These are phyloP conservation scores for Balakata baccata DNA, from an alignment of 345 rosid genomes.

Conservation along the genomic window DNA sequence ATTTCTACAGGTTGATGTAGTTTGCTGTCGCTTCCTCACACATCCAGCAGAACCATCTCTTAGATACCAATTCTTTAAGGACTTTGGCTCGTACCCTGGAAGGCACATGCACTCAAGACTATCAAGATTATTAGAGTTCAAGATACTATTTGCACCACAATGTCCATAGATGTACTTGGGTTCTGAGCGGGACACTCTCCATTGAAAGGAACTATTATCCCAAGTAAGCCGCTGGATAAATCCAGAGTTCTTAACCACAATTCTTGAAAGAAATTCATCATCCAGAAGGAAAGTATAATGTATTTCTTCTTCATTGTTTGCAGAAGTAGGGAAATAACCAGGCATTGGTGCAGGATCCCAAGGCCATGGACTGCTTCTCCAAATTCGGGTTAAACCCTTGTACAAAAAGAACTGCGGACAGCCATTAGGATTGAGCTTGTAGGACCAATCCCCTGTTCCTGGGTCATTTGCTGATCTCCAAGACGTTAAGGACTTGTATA, in stretches of 20 bases:
- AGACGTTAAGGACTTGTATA: neutral
- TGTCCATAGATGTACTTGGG: constrained; percentile 39
- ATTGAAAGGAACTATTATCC: constrained; percentile 19
- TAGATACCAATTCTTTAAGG: constrained; percentile 42
- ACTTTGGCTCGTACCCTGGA: constrained; percentile 64
- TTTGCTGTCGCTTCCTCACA: constrained; percentile 26
- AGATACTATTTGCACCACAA: constrained; percentile 33
- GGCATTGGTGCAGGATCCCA: constrained; percentile 6
- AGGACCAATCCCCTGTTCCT: constrained; percentile 1
- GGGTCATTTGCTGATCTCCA: constrained; percentile 19
- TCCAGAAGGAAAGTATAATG: neutral
- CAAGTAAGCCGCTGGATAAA: neutral
- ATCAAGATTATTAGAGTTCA: neutral
- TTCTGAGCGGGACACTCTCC: constrained; percentile 45
- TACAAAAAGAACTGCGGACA: constrained; percentile 10
- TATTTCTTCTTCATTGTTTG: constrained; percentile 14
- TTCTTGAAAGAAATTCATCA: neutral
- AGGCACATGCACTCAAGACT: constrained; percentile 47
- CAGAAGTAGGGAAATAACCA: neutral
- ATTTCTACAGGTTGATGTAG: neutral
- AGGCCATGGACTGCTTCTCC: constrained; percentile 18
- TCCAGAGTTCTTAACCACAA: constrained; percentile 7
- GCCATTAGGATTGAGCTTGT: neutral
- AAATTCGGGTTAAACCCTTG: neutral
- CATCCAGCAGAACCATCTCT: constrained; percentile 60